Evolutionary conservation across 371 early-diverging fungal genomes (phyloP).

Genomic region (Mortierella sp.): DNA sequence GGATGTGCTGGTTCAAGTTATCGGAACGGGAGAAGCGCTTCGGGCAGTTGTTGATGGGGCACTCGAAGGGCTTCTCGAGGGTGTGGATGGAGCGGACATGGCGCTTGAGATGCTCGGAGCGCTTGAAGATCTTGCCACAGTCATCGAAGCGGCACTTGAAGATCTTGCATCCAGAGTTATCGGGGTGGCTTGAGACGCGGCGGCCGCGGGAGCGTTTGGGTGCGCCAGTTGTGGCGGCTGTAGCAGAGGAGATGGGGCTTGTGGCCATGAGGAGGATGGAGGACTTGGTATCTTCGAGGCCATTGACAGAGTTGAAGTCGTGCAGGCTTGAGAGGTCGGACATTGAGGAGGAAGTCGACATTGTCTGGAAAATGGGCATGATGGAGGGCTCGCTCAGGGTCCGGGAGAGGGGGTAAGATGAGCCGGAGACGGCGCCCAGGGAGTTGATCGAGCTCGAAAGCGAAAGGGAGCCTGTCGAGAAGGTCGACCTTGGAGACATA

Average conservation of each 20-base stretch:
- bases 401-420: constrained; percentile 40
- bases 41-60: constrained; percentile 79
- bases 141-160: constrained; percentile 66
- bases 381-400: constrained; percentile 44
- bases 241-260: not conserved
- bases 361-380: constrained; percentile 28
- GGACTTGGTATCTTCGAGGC: not conserved
- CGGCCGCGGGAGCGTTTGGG: constrained; percentile 69
- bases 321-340: constrained; percentile 24
- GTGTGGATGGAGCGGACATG: constrained; percentile 80
- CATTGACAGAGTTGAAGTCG: not conserved
- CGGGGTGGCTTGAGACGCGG: constrained; percentile 68
- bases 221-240: constrained; percentile 42
- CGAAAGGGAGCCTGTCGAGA: constrained; percentile 24
- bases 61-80: constrained; percentile 71
- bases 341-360: constrained; percentile 27
- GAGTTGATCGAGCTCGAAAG: constrained; percentile 33
- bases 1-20: constrained; percentile 83
- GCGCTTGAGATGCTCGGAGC: constrained; percentile 87
- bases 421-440: not conserved
- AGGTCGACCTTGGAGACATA: constrained; percentile 48
- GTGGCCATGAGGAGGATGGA: constrained; percentile 7
- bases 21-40: constrained; percentile 89
- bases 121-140: constrained; percentile 86
- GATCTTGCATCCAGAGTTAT: constrained; percentile 60